A percentile compares a stretch with the other conserved stretches of the same genome.
Evolutionary conservation across 805 yeast species (phyloP).

Genomic region (Martiniozyma abietophila): DNA sequence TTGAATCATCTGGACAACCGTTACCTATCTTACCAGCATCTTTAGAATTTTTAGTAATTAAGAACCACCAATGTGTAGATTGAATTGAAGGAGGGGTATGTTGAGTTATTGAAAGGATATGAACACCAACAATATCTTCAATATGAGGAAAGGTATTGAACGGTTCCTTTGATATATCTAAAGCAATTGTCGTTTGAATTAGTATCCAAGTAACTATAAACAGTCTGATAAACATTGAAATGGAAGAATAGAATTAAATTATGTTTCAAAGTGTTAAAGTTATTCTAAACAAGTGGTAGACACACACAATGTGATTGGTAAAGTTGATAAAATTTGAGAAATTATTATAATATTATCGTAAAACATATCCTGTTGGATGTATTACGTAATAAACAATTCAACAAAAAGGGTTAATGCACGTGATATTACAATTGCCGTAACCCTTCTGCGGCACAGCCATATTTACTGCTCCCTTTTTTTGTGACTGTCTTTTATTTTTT

Average conservation of each 20-base stretch:
- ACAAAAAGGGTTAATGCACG: too few relatives aligned
- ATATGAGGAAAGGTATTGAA: conserved; percentile 33
- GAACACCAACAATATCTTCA: conserved; percentile 39
- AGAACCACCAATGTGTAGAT: conserved; percentile 55
- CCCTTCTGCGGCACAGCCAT: conserved; percentile 3
- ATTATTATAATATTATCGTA: too few relatives aligned
- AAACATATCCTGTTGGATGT: too few relatives aligned
- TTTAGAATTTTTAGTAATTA: conserved; percentile 33
- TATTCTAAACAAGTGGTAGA: too few relatives aligned
- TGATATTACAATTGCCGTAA: neutral
- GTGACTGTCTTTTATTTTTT: conserved; percentile 3
- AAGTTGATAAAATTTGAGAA: too few relatives aligned
- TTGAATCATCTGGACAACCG: conserved; percentile 62
- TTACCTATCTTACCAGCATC: conserved; percentile 25
- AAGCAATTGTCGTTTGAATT: conserved; percentile 6
- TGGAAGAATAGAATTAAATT: too few relatives aligned
- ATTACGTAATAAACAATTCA: too few relatives aligned
- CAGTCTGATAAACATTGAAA: too few relatives aligned
- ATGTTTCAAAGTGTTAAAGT: too few relatives aligned
- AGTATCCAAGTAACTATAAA: too few relatives aligned
- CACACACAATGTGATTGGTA: too few relatives aligned
- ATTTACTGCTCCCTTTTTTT: neutral
- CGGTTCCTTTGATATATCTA: conserved; percentile 25
- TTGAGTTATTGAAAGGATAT: conserved; percentile 29
- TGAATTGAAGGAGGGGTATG: conserved; percentile 78